A percentile compares a stretch with the other conserved stretches of the same genome.
These are phyloP conservation scores for Bothriochloa decipiens DNA, from an alignment of 176 grass and related monocot species.

Conservation along the genomic window DNA sequence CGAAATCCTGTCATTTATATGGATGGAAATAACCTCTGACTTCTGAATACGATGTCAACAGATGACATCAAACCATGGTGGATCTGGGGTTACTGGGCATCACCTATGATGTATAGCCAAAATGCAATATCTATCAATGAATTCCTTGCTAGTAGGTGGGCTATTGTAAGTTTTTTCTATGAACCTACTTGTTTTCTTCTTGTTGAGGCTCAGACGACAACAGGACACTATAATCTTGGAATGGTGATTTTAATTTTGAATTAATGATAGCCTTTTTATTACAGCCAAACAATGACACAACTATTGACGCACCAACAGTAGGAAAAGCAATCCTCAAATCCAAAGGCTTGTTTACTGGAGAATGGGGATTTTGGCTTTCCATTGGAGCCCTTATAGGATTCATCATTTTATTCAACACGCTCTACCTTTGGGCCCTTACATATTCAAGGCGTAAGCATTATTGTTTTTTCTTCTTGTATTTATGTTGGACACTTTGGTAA, in stretches of 20 bases:
- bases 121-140: conserved; percentile 86
- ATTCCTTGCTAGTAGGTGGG: conserved; percentile 86
- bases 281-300: conserved; percentile 65
- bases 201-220: background rate
- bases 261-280: conserved; percentile 21
- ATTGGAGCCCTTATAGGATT: conserved; percentile 75
- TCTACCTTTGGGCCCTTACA: conserved; percentile 62
- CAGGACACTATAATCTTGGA: conserved; percentile 14
- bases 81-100: conserved; percentile 91
- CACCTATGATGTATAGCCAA: conserved; percentile 87
- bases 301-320: conserved; percentile 65
- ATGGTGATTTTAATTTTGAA: background rate
- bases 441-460: conserved; percentile 69
- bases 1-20: background rate
- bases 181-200: conserved; percentile 7
- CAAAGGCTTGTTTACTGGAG: conserved; percentile 64
- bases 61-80: conserved; percentile 92
- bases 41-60: conserved; percentile 38
- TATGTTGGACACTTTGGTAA: background rate
- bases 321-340: conserved; percentile 79
- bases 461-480: conserved; percentile 16
- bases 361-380: conserved; percentile 75
- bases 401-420: conserved; percentile 69
- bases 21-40: conserved; percentile 21
- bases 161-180: conserved; percentile 48